phyloP scores from a whole-genome alignment of 169 alveolate species.

The Plasmodium gonderi region DNA sequence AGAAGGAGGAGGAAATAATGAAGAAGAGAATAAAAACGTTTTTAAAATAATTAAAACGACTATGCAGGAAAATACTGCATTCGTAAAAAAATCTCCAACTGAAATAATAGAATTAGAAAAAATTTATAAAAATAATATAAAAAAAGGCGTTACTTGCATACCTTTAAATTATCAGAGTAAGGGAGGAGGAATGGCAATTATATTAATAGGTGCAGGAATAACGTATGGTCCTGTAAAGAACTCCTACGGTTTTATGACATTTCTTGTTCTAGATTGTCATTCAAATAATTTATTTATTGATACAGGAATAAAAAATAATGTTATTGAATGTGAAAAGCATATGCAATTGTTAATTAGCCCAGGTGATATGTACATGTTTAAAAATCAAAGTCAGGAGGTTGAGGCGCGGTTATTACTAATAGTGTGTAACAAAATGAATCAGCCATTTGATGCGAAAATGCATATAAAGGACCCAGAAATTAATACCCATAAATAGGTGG shows the following conservation, averaged over 20 bases:
- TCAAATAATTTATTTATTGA: conserved; percentile 64
- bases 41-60: conserved; percentile 57
- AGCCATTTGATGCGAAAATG: conserved; percentile 56
- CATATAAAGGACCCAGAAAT: conserved; percentile 71
- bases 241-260: conserved; percentile 73
- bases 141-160: conserved; percentile 74
- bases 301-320: conserved; percentile 69
- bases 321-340: conserved; percentile 75
- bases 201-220: conserved; percentile 60
- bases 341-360: conserved; percentile 76
- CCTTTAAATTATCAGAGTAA: conserved; percentile 76
- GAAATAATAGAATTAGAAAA: conserved; percentile 71
- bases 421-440: conserved; percentile 70
- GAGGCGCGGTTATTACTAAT: conserved; percentile 66
- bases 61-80: conserved; percentile 37
- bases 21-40: conserved; percentile 51
- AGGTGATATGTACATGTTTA: conserved; percentile 75
- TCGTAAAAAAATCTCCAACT: conserved; percentile 68
- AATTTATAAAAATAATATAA: conserved; percentile 66
- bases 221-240: conserved; percentile 75
- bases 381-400: conserved; percentile 74
- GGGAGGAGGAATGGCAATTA: conserved; percentile 76
- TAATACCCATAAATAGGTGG: conserved; percentile 15
- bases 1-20: conserved; percentile 32
- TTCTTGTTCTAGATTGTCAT: conserved; percentile 74